These are phyloP conservation scores for Vitis amurensis DNA, from an alignment of 164 flowering plant species.

Conservation along the genomic window DNA sequence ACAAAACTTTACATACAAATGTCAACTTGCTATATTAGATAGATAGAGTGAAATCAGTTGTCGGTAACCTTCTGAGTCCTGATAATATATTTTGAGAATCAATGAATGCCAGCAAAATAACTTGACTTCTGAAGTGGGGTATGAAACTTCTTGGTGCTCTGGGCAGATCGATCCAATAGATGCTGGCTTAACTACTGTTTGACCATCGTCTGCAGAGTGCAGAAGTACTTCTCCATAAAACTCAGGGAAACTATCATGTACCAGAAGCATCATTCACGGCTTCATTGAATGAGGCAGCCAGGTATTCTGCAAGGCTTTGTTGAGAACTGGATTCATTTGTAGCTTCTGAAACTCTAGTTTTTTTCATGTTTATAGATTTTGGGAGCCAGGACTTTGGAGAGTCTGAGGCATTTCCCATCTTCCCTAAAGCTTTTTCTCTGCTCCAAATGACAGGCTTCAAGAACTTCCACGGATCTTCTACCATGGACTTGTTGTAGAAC, in stretches of 20 bases:
- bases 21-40: too few species aligned
- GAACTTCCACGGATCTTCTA: slow-evolving; percentile 79
- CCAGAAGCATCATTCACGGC: slow-evolving; percentile 26
- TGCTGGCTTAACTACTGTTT: too few species aligned
- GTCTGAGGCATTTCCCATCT: background rate
- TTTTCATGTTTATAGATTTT: slow-evolving; percentile 43
- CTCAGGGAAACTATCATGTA: slow-evolving; percentile 3
- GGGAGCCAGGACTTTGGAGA: slow-evolving; percentile 43
- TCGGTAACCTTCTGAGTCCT: too few species aligned
- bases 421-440: background rate
- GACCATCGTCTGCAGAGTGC: too few species aligned
- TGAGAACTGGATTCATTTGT: slow-evolving; percentile 24
- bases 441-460: slow-evolving; percentile 56
- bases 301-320: slow-evolving; percentile 65
- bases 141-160: too few species aligned
- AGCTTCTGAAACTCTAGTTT: slow-evolving; percentile 32
- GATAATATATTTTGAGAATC: too few species aligned
- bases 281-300: slow-evolving; percentile 61
- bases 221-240: background rate
- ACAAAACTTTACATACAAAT: too few species aligned
- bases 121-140: too few species aligned
- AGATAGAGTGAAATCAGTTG: too few species aligned
- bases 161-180: too few species aligned
- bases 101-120: too few species aligned
- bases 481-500: slow-evolving; percentile 64